Percentiles rank a stretch among this genome's conserved stretches.
These are phyloP conservation scores for Balakata baccata DNA, from an alignment of 345 rosid species.

Conservation along the genomic window DNA sequence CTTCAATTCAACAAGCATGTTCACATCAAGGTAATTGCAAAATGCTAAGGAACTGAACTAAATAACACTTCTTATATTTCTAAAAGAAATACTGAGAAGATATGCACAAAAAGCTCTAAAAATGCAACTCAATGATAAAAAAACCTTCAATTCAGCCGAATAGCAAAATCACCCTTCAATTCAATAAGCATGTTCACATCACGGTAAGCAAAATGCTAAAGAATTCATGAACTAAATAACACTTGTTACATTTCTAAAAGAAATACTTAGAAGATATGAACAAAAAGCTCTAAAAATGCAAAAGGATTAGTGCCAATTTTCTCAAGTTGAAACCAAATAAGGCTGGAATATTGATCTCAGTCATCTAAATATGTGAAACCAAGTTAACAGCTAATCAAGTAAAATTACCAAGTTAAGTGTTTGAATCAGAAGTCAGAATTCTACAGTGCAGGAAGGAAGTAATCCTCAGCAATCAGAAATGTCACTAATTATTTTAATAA, in stretches of 20 bases:
- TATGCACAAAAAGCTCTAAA: no score
- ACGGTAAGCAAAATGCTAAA: background rate
- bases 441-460: background rate
- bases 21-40: background rate
- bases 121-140: background rate
- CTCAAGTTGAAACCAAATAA: background rate
- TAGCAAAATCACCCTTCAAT: background rate
- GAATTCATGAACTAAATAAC: background rate
- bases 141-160: background rate
- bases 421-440: slow-evolving; percentile 10
- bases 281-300: background rate
- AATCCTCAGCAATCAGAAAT: background rate
- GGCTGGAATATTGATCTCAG: no score
- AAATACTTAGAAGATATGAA: background rate
- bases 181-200: background rate
- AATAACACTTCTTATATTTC: background rate
- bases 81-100: background rate
- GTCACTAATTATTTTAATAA: background rate
- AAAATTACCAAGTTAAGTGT: background rate
- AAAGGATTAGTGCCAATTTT: background rate
- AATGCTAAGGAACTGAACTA: background rate
- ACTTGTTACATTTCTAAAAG: background rate
- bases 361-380: no score
- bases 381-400: background rate
- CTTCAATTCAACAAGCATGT: background rate